Evolutionary conservation across 225 moss, liverwort and hornwort genomes (phyloP).

Genomic region (Pseudoscleropodium purum): DNA sequence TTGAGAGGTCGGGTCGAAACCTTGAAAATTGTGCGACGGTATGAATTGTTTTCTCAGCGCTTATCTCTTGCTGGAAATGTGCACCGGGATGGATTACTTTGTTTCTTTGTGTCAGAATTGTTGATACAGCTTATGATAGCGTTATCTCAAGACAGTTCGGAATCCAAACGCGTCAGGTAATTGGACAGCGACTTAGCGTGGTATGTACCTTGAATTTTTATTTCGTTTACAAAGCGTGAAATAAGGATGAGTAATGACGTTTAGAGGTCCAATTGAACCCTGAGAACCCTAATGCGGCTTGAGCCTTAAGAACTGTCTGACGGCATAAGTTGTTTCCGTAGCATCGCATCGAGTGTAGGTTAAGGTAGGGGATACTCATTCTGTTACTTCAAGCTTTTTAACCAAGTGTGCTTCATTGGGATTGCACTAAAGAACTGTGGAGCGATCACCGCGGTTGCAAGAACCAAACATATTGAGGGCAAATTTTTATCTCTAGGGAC

Average conservation of each 20-base stretch:
- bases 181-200: background rate
- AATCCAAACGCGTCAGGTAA: background rate
- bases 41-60: background rate
- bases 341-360: too few species aligned
- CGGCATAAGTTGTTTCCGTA: too few species aligned
- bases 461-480: too few species aligned
- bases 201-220: background rate
- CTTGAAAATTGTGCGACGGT: background rate
- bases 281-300: background rate
- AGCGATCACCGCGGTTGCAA: too few species aligned
- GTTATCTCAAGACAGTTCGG: background rate
- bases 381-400: too few species aligned
- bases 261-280: background rate
- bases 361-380: too few species aligned
- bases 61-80: background rate
- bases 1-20: background rate
- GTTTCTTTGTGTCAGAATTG: background rate
- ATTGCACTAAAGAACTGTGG: too few species aligned
- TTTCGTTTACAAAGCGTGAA: background rate
- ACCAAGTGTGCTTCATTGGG: too few species aligned
- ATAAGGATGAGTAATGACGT: background rate
- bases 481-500: too few species aligned
- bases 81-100: background rate
- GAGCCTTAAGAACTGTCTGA: too few species aligned
- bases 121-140: background rate